Conservation (phyloP, 345 rosid genomes). For the Hibiscus syriacus region DNA sequence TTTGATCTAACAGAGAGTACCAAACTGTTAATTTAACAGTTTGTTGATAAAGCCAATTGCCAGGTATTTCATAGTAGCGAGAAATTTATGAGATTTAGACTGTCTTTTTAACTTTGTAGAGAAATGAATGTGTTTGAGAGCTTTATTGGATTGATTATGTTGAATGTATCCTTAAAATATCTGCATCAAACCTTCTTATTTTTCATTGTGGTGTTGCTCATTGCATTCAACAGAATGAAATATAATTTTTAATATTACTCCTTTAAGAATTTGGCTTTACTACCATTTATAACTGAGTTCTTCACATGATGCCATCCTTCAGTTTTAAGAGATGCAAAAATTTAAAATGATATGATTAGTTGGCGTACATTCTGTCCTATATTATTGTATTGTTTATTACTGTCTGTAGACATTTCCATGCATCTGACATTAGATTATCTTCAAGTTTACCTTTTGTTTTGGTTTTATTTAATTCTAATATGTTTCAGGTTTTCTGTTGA, state of each 20-base stretch:
- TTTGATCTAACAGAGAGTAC: conserved; percentile 10
- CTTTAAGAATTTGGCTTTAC: not conserved
- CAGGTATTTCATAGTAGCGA: not conserved
- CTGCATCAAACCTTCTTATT: not conserved
- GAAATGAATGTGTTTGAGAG: not conserved
- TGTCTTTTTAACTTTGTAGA: not conserved
- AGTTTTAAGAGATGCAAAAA: not conserved
- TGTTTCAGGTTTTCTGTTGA: not conserved
- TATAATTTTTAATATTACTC: not conserved
- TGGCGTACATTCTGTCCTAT: not conserved
- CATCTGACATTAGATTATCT: not conserved
- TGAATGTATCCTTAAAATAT: not conserved
- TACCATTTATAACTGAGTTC: not conserved
- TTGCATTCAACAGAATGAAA: not conserved
- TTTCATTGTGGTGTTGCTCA: not conserved
- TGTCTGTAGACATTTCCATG: not conserved
- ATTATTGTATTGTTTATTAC: too few relatives aligned
- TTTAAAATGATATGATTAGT: not conserved
- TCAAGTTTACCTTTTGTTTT: not conserved
- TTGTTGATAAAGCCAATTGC: not conserved
- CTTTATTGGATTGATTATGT: conserved; percentile 3
- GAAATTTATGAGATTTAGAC: conserved; percentile 5
- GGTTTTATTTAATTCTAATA: not conserved
- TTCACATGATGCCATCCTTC: not conserved
- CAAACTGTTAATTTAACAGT: conserved; percentile 2